A percentile compares a stretch with the other conserved stretches of the same genome.
Conservation (phyloP, 345 rosid species). For the Draba incana region DNA sequence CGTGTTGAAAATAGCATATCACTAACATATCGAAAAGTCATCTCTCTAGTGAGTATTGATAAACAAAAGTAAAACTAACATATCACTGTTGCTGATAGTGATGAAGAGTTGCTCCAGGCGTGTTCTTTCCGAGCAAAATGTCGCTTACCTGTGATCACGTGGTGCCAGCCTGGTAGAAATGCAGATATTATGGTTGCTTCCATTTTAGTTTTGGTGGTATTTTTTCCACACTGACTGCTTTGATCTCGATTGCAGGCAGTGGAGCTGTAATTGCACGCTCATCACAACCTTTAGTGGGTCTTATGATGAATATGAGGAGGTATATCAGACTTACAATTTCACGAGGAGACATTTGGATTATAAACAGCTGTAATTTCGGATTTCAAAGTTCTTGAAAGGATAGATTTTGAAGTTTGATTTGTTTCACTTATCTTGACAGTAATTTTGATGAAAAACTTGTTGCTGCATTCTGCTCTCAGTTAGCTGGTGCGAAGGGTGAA, state of each 20-base stretch:
- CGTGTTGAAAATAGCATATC: constrained; percentile 1
- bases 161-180: constrained; percentile 88
- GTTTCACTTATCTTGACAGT: constrained; percentile 48
- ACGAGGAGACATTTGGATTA: constrained; percentile 5
- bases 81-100: constrained; percentile 53
- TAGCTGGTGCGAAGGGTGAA: constrained; percentile 51
- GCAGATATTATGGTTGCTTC: constrained; percentile 18
- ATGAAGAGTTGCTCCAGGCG: constrained; percentile 85
- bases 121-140: constrained; percentile 85
- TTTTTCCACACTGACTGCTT: constrained; percentile 31
- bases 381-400: constrained; percentile 28
- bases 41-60: constrained; percentile 21
- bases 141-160: constrained; percentile 87
- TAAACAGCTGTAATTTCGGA: constrained; percentile 23
- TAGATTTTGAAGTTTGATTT: constrained; percentile 26
- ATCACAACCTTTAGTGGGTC: constrained; percentile 95
- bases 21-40: background rate
- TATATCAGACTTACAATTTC: constrained; percentile 40
- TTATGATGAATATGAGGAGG: constrained; percentile 98
- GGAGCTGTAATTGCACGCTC: constrained; percentile 99
- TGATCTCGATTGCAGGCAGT: constrained; percentile 50
- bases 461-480: constrained; percentile 78
- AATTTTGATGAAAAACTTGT: constrained; percentile 94
- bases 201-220: constrained; percentile 21
- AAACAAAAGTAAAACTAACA: constrained; percentile 13